phyloP scores from a whole-genome alignment of 176 grass and related monocot species.

The Carex kokanica region DNA sequence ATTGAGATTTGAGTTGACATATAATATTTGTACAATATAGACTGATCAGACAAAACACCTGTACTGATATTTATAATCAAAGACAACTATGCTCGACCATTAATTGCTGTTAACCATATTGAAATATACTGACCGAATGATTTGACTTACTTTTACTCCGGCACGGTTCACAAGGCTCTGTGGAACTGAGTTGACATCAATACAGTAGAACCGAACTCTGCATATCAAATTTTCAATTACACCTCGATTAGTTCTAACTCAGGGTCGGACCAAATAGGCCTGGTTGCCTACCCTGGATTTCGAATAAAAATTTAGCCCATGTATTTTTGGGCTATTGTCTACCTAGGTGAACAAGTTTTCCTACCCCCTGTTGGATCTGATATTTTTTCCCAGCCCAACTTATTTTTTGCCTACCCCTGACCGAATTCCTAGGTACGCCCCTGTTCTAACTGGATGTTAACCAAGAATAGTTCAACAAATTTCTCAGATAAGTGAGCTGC shows the following conservation, averaged over 20 bases:
- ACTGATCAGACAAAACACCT: constrained; percentile 8
- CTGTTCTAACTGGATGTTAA: background rate
- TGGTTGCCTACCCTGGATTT: no score
- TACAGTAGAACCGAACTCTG: constrained; percentile 72
- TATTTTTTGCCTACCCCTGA: no score
- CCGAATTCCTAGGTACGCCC: no score
- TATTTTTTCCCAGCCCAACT: no score
- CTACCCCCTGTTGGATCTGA: no score
- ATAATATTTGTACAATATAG: background rate
- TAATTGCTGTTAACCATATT: constrained; percentile 26
- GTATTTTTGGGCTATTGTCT: no score
- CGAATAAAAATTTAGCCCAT: no score
- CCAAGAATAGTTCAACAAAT: background rate
- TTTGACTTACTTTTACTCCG: constrained; percentile 76
- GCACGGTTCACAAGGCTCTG: constrained; percentile 79
- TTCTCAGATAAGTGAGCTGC: background rate
- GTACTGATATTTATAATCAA: constrained; percentile 22
- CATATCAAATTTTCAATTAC: constrained; percentile 19
- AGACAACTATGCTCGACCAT: constrained; percentile 19
- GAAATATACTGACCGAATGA: background rate
- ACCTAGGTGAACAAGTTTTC: no score
- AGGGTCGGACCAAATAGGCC: no score
- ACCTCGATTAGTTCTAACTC: background rate
- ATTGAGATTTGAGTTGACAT: background rate
- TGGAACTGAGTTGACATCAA: constrained; percentile 86